These are phyloP conservation scores for Dendrobium huoshanense DNA, from an alignment of 106 monocot species.

Conservation along the genomic window DNA sequence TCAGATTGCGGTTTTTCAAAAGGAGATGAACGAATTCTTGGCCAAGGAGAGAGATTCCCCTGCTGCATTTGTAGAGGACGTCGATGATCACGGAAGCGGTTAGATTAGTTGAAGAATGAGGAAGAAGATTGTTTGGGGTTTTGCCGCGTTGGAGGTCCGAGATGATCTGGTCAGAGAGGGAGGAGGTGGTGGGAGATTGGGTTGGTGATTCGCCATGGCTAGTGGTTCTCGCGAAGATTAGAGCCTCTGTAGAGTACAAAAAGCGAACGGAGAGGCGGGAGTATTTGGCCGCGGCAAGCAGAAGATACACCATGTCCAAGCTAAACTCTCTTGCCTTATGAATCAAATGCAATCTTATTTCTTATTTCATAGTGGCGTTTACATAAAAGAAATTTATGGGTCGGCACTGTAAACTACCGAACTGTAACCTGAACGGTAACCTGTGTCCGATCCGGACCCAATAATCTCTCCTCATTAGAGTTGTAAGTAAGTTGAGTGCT, in stretches of 20 bases:
- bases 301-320: background rate
- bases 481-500: too few species aligned
- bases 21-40: constrained; percentile 34
- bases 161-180: constrained; percentile 15
- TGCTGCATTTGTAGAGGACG: constrained; percentile 21
- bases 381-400: too few species aligned
- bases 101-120: constrained; percentile 4
- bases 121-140: constrained; percentile 8
- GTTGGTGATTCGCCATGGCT: too few species aligned
- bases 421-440: too few species aligned
- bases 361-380: too few species aligned
- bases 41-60: background rate
- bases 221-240: background rate
- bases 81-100: constrained; percentile 18
- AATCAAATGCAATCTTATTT: too few species aligned
- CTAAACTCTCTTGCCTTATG: background rate
- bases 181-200: background rate
- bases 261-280: background rate
- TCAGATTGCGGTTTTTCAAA: constrained; percentile 2
- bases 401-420: too few species aligned
- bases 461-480: too few species aligned
- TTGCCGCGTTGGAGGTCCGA: constrained; percentile 13
- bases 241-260: background rate
- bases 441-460: too few species aligned
- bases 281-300: background rate